Conservation (phyloP, 768 basidiomycete species). For the Phanerochaete sordida region DNA sequence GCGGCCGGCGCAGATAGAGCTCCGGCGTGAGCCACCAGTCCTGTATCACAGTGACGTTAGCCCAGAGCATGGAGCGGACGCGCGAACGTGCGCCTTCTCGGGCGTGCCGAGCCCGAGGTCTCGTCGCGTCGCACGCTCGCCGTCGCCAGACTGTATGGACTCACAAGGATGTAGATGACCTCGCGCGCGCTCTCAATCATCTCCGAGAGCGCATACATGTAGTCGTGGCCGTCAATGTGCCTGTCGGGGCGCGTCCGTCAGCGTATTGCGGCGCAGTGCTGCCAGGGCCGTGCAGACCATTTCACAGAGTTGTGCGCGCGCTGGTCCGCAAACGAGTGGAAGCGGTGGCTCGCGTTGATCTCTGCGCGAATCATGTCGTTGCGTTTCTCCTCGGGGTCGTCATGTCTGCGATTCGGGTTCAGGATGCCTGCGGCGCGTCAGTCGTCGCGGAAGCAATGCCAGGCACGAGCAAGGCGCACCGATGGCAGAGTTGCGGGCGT, state of each 20-base stretch:
- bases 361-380: slow-evolving; percentile 68
- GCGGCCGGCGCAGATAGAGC: slow-evolving; percentile 89
- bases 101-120: too few species aligned
- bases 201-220: slow-evolving; percentile 93
- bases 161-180: slow-evolving; percentile 81
- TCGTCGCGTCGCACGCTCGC: too few species aligned
- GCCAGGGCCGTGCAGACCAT: slow-evolving; percentile 47
- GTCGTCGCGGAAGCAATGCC: not conserved
- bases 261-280: not conserved
- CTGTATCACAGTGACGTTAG: slow-evolving; percentile 27
- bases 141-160: slow-evolving; percentile 10
- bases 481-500: slow-evolving; percentile 13
- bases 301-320: slow-evolving; percentile 73
- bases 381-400: slow-evolving; percentile 67
- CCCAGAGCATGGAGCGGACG: not conserved
- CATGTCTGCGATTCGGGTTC: slow-evolving; percentile 52
- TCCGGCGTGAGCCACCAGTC: slow-evolving; percentile 97
- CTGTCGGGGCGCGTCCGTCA: slow-evolving; percentile 26
- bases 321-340: slow-evolving; percentile 77
- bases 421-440: slow-evolving; percentile 4
- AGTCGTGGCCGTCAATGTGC: slow-evolving; percentile 96
- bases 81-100: too few species aligned
- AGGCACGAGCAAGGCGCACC: not conserved
- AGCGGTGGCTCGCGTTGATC: slow-evolving; percentile 81
- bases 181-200: slow-evolving; percentile 80